Evolutionary conservation across 352 stramenopile species (phyloP).

Genomic region (Globisporangium megalacanthum): DNA sequence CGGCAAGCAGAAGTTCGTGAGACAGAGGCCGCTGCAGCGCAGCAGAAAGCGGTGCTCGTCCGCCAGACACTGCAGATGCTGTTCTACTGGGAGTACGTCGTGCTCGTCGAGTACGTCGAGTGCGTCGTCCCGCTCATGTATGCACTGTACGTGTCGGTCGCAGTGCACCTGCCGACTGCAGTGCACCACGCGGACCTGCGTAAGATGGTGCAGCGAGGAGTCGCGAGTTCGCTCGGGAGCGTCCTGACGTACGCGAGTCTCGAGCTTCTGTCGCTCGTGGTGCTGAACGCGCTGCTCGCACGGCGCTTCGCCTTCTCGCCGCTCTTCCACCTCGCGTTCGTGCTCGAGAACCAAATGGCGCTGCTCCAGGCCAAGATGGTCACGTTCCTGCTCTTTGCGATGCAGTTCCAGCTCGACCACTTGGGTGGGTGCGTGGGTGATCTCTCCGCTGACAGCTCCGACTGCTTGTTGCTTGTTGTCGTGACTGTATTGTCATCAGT

Average conservation of each 20-base stretch:
- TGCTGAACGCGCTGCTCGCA: conserved; percentile 1
- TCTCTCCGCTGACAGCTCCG: no score
- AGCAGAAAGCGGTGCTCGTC: conserved; percentile 1
- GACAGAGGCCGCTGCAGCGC: not conserved
- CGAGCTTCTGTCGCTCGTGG: conserved; percentile 12
- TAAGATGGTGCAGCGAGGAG: not conserved
- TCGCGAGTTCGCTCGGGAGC: conserved; percentile 1
- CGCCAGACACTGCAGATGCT: conserved; percentile 7
- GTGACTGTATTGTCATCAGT: no score
- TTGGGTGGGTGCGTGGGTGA: not conserved
- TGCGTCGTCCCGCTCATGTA: conserved; percentile 12
- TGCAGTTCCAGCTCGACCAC: conserved; percentile 10
- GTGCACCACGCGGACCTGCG: conserved; percentile 5
- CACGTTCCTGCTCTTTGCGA: conserved; percentile 18
- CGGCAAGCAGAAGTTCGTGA: not conserved
- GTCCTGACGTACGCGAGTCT: conserved; percentile 10
- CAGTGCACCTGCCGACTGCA: conserved; percentile 7
- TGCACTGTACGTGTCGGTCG: conserved; percentile 3
- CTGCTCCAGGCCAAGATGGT: conserved; percentile 36
- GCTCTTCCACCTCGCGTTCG: conserved; percentile 42
- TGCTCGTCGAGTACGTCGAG: conserved; percentile 21
- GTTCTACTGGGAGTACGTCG: conserved; percentile 19
- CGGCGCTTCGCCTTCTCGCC: conserved; percentile 9
- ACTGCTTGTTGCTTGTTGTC: not conserved
- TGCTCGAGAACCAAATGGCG: conserved; percentile 30